Conservation (phyloP, 1,284 basidiomycete genomes). For the Pulchroboletus neoregius region DNA sequence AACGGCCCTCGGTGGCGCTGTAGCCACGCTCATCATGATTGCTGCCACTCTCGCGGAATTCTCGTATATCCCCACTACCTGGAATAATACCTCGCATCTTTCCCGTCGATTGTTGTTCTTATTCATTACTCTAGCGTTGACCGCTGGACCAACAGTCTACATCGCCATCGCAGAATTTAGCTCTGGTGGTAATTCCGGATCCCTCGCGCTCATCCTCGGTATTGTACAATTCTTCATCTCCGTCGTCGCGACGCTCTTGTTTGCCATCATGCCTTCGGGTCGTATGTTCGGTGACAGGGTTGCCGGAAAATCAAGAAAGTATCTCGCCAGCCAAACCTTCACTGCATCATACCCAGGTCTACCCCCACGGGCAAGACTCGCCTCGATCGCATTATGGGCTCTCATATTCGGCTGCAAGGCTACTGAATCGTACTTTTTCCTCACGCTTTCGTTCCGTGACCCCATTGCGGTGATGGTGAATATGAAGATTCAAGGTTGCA, state of each 20-base stretch:
- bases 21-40: conserved; percentile 91
- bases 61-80: conserved; percentile 92
- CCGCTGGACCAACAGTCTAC: conserved; percentile 88
- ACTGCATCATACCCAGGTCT: conserved; percentile 88
- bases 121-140: conserved; percentile 77
- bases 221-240: conserved; percentile 93
- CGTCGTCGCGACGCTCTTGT: conserved; percentile 75
- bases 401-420: conserved; percentile 94
- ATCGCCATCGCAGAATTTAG: conserved; percentile 69
- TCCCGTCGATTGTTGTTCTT: conserved; percentile 85
- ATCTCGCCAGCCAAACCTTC: conserved; percentile 93
- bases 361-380: conserved; percentile 55
- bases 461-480: conserved; percentile 88
- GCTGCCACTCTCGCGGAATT: conserved; percentile 89
- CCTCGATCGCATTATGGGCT: conserved; percentile 79
- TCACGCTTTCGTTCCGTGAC: conserved; percentile 88
- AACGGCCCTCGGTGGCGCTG: conserved; percentile 85
- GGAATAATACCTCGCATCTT: conserved; percentile 96
- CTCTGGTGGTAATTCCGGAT: conserved; percentile 52
- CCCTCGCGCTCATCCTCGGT: conserved; percentile 78
- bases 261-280: conserved; percentile 85
- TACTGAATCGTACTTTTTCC: conserved; percentile 92
- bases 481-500: conserved; percentile 88
- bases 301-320: conserved; percentile 88
- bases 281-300: conserved; percentile 96